Evolutionary conservation across 2,329 filamentous ascomycete genomes (phyloP).

Genomic region (Pyricularia grisea): DNA sequence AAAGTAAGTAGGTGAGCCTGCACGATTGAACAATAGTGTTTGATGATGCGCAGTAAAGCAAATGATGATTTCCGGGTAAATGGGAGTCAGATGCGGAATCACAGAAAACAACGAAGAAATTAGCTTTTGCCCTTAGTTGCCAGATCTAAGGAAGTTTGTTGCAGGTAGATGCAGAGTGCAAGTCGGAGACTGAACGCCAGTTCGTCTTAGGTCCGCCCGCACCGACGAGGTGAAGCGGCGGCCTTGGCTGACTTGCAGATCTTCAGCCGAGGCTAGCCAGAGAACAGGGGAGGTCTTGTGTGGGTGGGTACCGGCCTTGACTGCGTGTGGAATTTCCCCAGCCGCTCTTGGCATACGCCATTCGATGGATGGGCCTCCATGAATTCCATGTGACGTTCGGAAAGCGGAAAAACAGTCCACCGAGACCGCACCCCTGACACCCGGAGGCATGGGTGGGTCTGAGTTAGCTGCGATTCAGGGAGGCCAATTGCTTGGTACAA

Average conservation of each 20-base stretch:
- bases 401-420: background rate
- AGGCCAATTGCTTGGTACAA: background rate
- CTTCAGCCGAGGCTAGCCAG: slow-evolving; percentile 20
- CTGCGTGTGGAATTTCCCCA: background rate
- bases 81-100: background rate
- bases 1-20: slow-evolving; percentile 11
- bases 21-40: slow-evolving; percentile 11
- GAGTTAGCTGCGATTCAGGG: background rate
- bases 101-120: background rate
- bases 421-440: background rate
- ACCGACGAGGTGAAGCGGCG: slow-evolving; percentile 6
- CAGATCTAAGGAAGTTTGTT: background rate
- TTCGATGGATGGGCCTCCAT: background rate
- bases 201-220: background rate
- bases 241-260: background rate
- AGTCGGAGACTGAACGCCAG: background rate
- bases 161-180: background rate
- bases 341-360: slow-evolving; percentile 9
- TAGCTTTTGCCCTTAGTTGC: background rate
- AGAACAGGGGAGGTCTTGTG: slow-evolving; percentile 4
- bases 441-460: background rate
- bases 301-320: too few relatives aligned
- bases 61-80: background rate
- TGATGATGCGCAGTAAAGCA: background rate
- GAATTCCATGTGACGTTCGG: background rate